Conservation (phyloP, 2,329 filamentous ascomycete species). For the Lasiodiplodia citricola region DNA sequence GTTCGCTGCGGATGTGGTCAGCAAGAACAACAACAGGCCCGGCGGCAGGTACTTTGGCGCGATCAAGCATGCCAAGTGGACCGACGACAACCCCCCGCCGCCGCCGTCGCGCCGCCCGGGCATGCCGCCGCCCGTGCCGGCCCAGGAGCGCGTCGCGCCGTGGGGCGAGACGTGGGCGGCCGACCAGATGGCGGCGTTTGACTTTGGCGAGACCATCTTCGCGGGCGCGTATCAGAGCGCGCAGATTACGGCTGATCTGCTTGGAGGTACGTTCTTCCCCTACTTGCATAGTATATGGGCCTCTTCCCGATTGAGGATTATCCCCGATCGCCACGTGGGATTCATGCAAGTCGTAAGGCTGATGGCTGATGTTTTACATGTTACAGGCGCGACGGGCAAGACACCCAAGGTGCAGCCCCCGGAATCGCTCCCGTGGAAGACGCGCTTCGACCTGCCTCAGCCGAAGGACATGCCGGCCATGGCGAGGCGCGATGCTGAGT, state of each 20-base stretch:
- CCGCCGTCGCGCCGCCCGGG: neutral
- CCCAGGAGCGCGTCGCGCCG: constrained; percentile 6
- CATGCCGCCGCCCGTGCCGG: neutral
- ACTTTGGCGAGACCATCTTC: constrained; percentile 22
- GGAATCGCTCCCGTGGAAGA: neutral
- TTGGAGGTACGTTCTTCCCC: neutral
- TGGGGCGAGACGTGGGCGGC: constrained; percentile 20
- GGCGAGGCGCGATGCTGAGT: neutral
- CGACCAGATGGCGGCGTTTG: constrained; percentile 2
- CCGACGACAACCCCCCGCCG: neutral
- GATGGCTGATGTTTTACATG: neutral
- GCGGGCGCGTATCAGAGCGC: constrained; percentile 14
- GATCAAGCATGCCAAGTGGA: neutral
- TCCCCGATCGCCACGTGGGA: neutral
- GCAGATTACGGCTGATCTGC: constrained; percentile 17
- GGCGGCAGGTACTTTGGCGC: neutral
- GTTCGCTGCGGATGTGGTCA: neutral
- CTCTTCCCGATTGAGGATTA: neutral
- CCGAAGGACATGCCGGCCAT: neutral
- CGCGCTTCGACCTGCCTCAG: neutral
- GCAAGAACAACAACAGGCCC: neutral
- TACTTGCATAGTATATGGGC: too few relatives aligned
- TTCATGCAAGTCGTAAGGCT: neutral
- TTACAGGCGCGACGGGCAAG: neutral
- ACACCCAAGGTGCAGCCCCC: neutral